Conservation (phyloP, 345 rosid genomes). For the Sisymbrium altissimum region DNA sequence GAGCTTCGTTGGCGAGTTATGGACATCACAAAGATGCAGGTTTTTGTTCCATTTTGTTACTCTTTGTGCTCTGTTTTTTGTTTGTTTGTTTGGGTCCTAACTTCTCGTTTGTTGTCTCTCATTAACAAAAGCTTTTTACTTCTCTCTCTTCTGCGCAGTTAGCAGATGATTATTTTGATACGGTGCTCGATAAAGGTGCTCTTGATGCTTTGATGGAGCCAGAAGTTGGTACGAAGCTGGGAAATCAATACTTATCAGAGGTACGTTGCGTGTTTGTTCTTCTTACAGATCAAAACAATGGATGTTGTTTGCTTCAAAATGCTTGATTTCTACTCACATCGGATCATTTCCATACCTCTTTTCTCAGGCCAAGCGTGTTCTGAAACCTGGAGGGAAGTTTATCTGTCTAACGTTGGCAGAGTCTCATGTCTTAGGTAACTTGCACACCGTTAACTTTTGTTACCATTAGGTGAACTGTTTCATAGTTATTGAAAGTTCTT, state of each 20-base stretch:
- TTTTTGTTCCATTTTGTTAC: not conserved
- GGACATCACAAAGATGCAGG: constrained; percentile 92
- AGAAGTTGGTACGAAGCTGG: constrained; percentile 66
- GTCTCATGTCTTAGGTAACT: constrained; percentile 85
- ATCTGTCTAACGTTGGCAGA: constrained; percentile 84
- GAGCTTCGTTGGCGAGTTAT: constrained; percentile 86
- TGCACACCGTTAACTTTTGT: not conserved
- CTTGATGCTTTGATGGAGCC: constrained; percentile 99
- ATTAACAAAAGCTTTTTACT: not conserved
- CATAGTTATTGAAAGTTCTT: constrained; percentile 3
- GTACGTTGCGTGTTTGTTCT: constrained; percentile 19
- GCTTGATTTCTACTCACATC: not conserved
- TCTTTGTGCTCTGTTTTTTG: constrained; percentile 16
- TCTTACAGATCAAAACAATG: not conserved
- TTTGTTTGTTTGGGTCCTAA: not conserved
- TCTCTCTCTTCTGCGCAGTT: constrained; percentile 42
- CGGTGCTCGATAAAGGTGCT: constrained; percentile 90
- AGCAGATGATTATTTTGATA: constrained; percentile 52
- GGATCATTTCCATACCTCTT: not conserved
- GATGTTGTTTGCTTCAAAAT: not conserved
- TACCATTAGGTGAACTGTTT: not conserved
- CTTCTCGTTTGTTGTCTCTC: not conserved
- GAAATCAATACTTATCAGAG: constrained; percentile 77
- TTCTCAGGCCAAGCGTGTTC: constrained; percentile 70
- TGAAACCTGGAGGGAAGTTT: constrained; percentile 72